Evolutionary conservation across 192 early-diverging fungal genomes (phyloP).

Genomic region (Mortierella claussenii): DNA sequence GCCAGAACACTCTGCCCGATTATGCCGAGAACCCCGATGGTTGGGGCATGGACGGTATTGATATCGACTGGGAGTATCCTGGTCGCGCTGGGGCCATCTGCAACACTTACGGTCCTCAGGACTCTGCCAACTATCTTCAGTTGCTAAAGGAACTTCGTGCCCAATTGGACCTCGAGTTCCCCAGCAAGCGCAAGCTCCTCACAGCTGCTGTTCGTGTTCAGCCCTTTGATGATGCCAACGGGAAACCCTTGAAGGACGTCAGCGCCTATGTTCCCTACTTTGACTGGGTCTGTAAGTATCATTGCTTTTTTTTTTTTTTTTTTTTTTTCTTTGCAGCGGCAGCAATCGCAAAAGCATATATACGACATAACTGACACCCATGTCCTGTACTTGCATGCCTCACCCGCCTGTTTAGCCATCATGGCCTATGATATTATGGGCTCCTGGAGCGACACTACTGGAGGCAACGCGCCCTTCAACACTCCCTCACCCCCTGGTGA

Average conservation of each 20-base stretch:
- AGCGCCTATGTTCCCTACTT: slow-evolving; percentile 64
- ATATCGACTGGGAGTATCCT: slow-evolving; percentile 71
- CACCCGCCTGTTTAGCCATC: slow-evolving; percentile 11
- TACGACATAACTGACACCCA: background rate
- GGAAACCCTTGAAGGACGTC: slow-evolving; percentile 61
- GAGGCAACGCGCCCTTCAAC: slow-evolving; percentile 60
- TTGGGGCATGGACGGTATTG: slow-evolving; percentile 46
- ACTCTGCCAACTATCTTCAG: slow-evolving; percentile 68
- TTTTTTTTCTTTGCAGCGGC: background rate
- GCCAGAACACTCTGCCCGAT: slow-evolving; percentile 20
- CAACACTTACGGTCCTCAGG: slow-evolving; percentile 60
- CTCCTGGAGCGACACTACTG: slow-evolving; percentile 39
- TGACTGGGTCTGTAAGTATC: slow-evolving; percentile 72
- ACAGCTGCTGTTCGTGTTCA: slow-evolving; percentile 72
- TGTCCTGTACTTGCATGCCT: background rate
- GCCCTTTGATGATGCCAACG: slow-evolving; percentile 63
- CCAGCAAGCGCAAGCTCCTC: slow-evolving; percentile 60
- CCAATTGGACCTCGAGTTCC: slow-evolving; percentile 53
- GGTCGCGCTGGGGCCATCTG: slow-evolving; percentile 66
- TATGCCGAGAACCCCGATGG: slow-evolving; percentile 28
- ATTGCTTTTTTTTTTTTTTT: slow-evolving; percentile 44
- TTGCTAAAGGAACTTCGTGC: slow-evolving; percentile 70
- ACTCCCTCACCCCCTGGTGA: slow-evolving; percentile 19
- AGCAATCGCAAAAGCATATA: background rate
- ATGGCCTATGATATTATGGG: slow-evolving; percentile 50